Base-by-base conservation (phyloP, 306 rosid species). In the Luffa aegyptiaca region DNA sequence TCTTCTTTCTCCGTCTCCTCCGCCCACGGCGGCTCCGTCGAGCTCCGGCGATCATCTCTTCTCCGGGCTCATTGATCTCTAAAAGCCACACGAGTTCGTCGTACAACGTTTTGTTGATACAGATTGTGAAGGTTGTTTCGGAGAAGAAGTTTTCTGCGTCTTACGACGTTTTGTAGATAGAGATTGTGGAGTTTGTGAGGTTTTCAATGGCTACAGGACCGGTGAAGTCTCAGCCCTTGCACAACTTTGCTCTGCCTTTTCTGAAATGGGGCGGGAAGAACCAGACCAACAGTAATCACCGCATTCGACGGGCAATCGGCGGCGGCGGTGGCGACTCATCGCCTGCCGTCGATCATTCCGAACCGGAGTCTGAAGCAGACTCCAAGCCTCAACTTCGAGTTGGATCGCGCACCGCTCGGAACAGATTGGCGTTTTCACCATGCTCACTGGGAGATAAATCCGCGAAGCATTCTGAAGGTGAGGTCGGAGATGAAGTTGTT, bases 211-310 rank as follows among this genome's bases (percentile, higher is more conserved):
- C 97, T 26, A 90, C 97, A 8, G 91, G 90, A 10, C 99, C 97
- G 16, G 92, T 79, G 51, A 93, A 95, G 88, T 89, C 99, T 12
- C 91, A 89, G 77, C 99, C 97, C 48, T 88, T 95, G 57, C 97
- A 95, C 89, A 95, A 95, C 88, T 95, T 95, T 85, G 56, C 97
- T 12, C 85, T 93, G 2, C 86, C 96, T 20, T 90, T 85, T 78
- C 75, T 95, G 48, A 91, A 90, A 83, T 95, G 99, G 97, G 97
- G 99, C 0, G 91, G 86, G 45, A 95, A 89, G 85, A 89, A 87
- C 79, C 87, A 87, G 75, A 80, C 91, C 49, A 90, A 81, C 88
- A 44, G 76, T 61, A 81, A 80, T 82, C 85, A 85, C 76, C 97
- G 94, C 56, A 81, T 14, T 78, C 97, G 93, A 74, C 96, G 93